Evolutionary conservation across 2,329 filamentous ascomycete genomes (phyloP), one percentile per base, ranked within the genome.

Genomic region (Monilinia aucupariae): DNA sequence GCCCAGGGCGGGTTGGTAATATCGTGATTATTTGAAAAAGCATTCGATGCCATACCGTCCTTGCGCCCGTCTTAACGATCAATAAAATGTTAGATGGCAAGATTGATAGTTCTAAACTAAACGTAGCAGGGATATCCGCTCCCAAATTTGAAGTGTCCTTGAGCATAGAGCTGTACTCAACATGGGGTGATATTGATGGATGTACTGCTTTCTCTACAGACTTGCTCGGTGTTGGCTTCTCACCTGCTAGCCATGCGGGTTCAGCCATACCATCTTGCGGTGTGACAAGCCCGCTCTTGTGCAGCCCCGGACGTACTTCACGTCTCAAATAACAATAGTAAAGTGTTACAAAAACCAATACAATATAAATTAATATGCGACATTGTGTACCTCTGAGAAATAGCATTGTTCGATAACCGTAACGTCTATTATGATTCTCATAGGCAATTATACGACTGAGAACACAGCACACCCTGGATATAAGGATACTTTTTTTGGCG

Each of bases 1-100:
- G 17, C 34, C 30, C 32, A 55, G 22, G 32, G 56, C 6, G 15
- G 13, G 15, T 37, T 37, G 32, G 43, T 8, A 66, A 39, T 7
- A 63, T 64, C 9, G 64, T 66, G 27, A 51, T 30, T 8, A 66
- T 17, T 25, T 66, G 64, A 34, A 56, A 15, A 20, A 59, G 62
- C 64, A 66, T 66, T 25, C 64, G 63, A 22, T 63, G 43, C 62
- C 59, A 66, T 43, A 56, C 13, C 17, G 63, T 62, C 22, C 32
- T 61, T 20, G 59, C 53, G 37, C 64, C 64, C 15, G 64, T 66
- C 51, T 66, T 66, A 45, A 66, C 27, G 13, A 66, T 60, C 30
- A 66, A 37, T 13, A 64, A 25, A 22, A 66, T 52, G 34, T 66
- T 63, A 32, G 47, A 30, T 34, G 62, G 63, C 22, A 54, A 58